Evolutionary conservation across 1,284 basidiomycete genomes (phyloP).

Genomic region (Cutaneotrichosporon spelunceum): DNA sequence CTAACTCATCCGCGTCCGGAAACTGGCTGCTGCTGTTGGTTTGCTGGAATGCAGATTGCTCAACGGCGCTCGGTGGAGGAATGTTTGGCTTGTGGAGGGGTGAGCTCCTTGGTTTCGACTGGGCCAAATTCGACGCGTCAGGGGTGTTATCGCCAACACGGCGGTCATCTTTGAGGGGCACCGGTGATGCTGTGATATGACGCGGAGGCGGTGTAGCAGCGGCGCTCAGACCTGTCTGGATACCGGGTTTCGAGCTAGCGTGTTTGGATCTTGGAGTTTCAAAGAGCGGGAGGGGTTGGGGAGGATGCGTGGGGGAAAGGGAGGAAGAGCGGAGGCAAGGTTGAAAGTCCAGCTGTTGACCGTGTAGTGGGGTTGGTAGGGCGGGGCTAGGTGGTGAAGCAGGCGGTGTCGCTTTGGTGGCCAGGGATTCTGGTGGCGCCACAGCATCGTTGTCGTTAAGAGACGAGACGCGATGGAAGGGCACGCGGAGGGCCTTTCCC

Average conservation of each 20-base stretch:
- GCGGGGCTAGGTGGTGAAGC: background rate
- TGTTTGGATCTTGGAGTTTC: background rate
- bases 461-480: constrained; percentile 1
- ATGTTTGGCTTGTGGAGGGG: background rate
- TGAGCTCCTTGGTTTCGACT: background rate
- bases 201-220: background rate
- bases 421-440: background rate
- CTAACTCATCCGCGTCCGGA: background rate
- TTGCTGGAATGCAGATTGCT: background rate
- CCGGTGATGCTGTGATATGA: background rate
- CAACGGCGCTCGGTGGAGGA: background rate
- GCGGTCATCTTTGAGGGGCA: background rate
- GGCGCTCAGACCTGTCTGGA: background rate
- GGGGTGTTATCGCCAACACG: too few species aligned
- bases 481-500: constrained; percentile 6
- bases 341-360: background rate
- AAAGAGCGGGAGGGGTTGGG: background rate
- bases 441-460: background rate
- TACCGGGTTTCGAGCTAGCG: background rate
- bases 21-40: background rate
- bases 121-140: background rate
- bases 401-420: background rate
- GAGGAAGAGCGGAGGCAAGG: background rate
- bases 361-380: background rate
- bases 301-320: background rate